Percentiles rank a stretch among this genome's conserved stretches.
These are phyloP conservation scores for Podila clonocystis DNA, from an alignment of 192 early-diverging fungal genomes.

Conservation along the genomic window DNA sequence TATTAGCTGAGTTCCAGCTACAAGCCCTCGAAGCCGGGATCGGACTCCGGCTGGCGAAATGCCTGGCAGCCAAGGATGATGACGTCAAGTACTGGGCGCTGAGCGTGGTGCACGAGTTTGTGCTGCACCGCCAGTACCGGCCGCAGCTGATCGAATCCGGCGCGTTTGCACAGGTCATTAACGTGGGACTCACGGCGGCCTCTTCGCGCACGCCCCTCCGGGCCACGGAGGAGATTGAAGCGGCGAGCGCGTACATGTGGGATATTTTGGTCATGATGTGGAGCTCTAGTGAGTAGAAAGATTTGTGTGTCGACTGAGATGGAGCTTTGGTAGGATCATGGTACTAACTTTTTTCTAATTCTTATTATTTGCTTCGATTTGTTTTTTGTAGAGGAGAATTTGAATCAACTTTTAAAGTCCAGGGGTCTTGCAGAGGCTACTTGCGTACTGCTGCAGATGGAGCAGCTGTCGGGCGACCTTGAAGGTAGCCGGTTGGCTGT, in stretches of 20 bases:
- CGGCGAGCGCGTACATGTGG: constrained; percentile 27
- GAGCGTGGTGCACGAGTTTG: constrained; percentile 56
- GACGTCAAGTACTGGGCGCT: constrained; percentile 83
- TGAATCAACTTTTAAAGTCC: constrained; percentile 10
- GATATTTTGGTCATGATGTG: constrained; percentile 43
- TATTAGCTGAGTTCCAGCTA: constrained; percentile 60
- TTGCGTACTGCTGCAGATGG: constrained; percentile 38
- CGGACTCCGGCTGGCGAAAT: constrained; percentile 70
- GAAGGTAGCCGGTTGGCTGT: constrained; percentile 18
- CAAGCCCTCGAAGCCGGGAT: constrained; percentile 71
- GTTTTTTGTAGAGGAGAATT: constrained; percentile 12
- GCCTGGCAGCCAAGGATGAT: constrained; percentile 67
- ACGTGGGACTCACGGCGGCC: constrained; percentile 27
- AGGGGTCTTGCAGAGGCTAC: constrained; percentile 23
- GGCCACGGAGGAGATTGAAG: constrained; percentile 17
- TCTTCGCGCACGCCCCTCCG: constrained; percentile 28
- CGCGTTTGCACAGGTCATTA: constrained; percentile 35
- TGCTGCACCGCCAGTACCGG: constrained; percentile 26
- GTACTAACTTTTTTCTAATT: too few species aligned
- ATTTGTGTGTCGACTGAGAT: background rate
- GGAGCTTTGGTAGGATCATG: background rate
- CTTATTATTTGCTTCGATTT: background rate
- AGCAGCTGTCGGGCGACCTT: constrained; percentile 16
- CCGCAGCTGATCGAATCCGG: constrained; percentile 43
- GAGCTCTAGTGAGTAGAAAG: constrained; percentile 35